Conservation (phyloP, 148 eudicot species). For the Cornus suecica region DNA sequence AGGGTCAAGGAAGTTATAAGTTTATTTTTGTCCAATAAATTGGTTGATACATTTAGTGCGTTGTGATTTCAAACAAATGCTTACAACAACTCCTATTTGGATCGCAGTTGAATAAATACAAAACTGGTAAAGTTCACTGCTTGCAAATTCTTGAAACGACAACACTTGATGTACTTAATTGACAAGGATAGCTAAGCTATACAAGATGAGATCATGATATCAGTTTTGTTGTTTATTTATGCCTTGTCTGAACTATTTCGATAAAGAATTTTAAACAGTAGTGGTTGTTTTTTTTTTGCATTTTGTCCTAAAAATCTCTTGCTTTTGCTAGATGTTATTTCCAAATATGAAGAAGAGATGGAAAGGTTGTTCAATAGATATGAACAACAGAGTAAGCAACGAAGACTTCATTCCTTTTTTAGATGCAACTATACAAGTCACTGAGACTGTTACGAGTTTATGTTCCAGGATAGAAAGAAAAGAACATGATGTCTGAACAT, state of each 20-base stretch:
- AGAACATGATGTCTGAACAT: constrained; percentile 47
- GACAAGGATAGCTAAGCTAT: too few species aligned
- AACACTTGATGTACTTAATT: too few species aligned
- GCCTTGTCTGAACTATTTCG: too few species aligned
- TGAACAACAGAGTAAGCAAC: constrained; percentile 69
- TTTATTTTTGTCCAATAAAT: too few species aligned
- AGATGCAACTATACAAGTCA: not conserved
- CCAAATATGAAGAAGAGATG: constrained; percentile 88
- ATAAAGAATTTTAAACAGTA: too few species aligned
- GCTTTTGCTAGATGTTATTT: constrained; percentile 46
- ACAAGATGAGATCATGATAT: too few species aligned
- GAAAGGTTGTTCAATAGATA: too few species aligned
- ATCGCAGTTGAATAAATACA: not conserved
- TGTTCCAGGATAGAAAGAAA: constrained; percentile 79
- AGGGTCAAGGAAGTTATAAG: not conserved
- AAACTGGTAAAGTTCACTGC: not conserved
- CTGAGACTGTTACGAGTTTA: not conserved
- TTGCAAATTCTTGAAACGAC: too few species aligned
- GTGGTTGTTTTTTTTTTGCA: not conserved
- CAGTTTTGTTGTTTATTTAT: not conserved
- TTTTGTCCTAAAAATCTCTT: not conserved
- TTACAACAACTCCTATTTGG: not conserved
- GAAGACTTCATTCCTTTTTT: not conserved
- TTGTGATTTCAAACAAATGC: not conserved
- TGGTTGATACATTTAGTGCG: not conserved